Evolutionary conservation across 1,284 basidiomycete genomes (phyloP).

Genomic region (Earliella scabrosa): DNA sequence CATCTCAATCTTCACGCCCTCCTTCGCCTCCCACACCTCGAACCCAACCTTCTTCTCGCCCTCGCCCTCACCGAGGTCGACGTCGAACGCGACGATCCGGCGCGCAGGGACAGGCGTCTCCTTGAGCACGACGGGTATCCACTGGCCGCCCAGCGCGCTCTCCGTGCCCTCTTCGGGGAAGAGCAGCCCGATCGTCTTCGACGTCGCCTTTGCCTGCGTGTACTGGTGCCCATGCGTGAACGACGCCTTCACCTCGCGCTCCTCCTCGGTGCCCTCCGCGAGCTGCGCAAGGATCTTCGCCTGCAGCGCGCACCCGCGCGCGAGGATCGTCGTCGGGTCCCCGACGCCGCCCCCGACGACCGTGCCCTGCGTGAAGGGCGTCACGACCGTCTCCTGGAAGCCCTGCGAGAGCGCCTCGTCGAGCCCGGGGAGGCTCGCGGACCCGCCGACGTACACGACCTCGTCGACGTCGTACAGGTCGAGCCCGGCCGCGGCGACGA

Average conservation of each 20-base stretch:
- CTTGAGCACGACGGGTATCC: slow-evolving; percentile 68
- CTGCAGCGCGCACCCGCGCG: slow-evolving; percentile 89
- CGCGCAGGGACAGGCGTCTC: slow-evolving; percentile 85
- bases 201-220: slow-evolving; percentile 56
- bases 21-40: slow-evolving; percentile 89
- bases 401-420: slow-evolving; percentile 74
- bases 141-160: slow-evolving; percentile 58
- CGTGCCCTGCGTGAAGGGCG: slow-evolving; percentile 67
- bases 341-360: slow-evolving; percentile 71
- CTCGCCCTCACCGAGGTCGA: slow-evolving; percentile 56
- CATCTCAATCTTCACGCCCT: slow-evolving; percentile 79
- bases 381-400: slow-evolving; percentile 71
- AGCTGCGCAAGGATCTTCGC: slow-evolving; percentile 71
- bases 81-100: slow-evolving; percentile 73
- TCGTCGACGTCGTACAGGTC: slow-evolving; percentile 89
- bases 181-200: slow-evolving; percentile 79
- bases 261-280: slow-evolving; percentile 46
- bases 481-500: slow-evolving; percentile 65
- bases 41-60: slow-evolving; percentile 62
- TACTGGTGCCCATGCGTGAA: slow-evolving; percentile 54
- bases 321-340: slow-evolving; percentile 90
- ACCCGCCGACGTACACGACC: slow-evolving; percentile 90
- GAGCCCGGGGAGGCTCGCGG: slow-evolving; percentile 85
- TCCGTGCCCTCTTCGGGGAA: slow-evolving; percentile 66
- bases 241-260: slow-evolving; percentile 54